Evolutionary conservation across 371 early-diverging fungal genomes (phyloP), one percentile per base, ranked within the genome.

Genomic region (Neoconidiobolus thromboides): DNA sequence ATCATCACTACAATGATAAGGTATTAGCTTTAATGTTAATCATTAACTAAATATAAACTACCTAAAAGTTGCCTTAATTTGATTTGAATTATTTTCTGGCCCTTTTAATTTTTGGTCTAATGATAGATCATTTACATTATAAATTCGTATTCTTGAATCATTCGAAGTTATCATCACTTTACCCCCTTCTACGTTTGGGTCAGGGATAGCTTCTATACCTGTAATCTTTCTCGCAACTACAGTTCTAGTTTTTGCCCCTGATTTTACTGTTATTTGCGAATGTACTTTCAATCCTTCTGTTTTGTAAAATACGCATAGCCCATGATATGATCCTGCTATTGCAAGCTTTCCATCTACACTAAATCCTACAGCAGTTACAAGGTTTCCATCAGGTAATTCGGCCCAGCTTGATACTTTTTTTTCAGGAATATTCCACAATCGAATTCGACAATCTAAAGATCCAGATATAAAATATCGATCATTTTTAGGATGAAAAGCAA

Each of bases 401-500:
- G 84, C 82, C 86, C 88, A 89, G 43, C 71, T 70, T 7, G 73
- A 67, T n/a, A 90, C 86, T 41, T 73, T 71, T 64, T 84, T 89
- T 37, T 84, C 84, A 0, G 80, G 76, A 15, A 91, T 81, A 63
- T 80, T 83, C 92, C 92, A 91, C 47, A 91, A 55, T 1, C 91
- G 75, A 38, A 93, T 61, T 59, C 79, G 79, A 37, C 85, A 72
- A 68, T 91, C 91, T 47, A 88, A 66, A n/a, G 83, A 86, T 0
- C 90, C 91, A 3, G 83, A 79, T 15, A 88, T 62, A 60, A 91
- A 87, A 59, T 76, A 78, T 0, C 87, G 77, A 66, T 90, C 88
- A 67, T 91, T 90, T 68, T 70, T 72, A 55, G 92, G 92, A 65
- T 87, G 90, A 62, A 93, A 93, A 0, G 76, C 72, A 2, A 90